Percentiles rank a stretch among this genome's conserved stretches.
Evolutionary conservation across 305 asterid species (phyloP).

Genomic region (Fraxinus baroniana): DNA sequence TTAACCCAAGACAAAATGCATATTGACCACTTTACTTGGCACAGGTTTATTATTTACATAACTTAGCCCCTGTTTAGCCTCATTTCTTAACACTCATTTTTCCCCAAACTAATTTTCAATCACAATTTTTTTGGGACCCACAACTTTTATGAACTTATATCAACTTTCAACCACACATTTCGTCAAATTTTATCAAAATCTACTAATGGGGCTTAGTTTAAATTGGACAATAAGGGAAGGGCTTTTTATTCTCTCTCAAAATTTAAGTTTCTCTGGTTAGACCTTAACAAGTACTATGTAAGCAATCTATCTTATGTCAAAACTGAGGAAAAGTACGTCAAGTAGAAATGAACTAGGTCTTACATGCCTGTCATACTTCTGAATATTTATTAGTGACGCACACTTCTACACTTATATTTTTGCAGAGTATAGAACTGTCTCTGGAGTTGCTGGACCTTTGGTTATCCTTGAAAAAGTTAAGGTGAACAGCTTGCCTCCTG

Average conservation of each 20-base stretch:
- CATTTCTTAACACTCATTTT: too few relatives aligned
- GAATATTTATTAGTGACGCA: not conserved
- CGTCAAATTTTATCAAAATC: not conserved
- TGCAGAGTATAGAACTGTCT: slow-evolving; percentile 96
- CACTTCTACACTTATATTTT: not conserved
- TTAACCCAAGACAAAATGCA: not conserved
- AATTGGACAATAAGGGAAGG: not conserved
- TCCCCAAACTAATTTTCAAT: too few relatives aligned
- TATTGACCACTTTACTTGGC: not conserved
- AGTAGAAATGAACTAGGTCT: not conserved
- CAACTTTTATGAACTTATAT: not conserved
- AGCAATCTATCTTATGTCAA: not conserved
- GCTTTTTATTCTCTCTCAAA: not conserved
- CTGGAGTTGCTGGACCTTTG: slow-evolving; percentile 98
- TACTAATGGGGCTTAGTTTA: not conserved
- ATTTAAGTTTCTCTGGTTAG: not conserved
- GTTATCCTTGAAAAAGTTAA: slow-evolving; percentile 97
- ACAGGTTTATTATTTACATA: not conserved
- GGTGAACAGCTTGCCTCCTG: slow-evolving; percentile 40
- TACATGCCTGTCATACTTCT: not conserved
- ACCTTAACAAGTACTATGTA: not conserved
- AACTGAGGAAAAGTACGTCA: not conserved
- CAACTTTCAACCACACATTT: not conserved
- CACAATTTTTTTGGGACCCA: not conserved
- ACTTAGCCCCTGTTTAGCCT: not conserved